A percentile compares a stretch with the other conserved stretches of the same genome.
phyloP scores from a whole-genome alignment of 1,284 basidiomycete genomes.

The Marasmius tenuissimus region DNA sequence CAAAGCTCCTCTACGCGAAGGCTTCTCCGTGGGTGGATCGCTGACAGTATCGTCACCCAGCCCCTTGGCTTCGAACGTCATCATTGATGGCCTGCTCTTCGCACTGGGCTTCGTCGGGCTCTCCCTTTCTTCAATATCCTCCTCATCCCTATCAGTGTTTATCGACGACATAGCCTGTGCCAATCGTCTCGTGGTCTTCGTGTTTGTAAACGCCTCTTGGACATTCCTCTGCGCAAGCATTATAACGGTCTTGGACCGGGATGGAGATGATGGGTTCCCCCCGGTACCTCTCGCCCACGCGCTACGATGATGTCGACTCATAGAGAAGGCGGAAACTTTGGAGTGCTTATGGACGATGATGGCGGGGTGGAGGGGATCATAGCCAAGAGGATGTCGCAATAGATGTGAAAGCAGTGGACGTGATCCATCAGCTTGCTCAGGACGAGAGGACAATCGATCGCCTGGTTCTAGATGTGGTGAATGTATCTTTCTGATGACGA shows the following conservation, averaged over 20 bases:
- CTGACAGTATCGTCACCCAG: background rate
- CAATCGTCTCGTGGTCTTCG: background rate
- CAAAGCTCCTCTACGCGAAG: background rate
- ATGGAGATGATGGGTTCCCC: background rate
- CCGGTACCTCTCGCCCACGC: background rate
- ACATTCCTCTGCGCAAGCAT: slow-evolving; percentile 2
- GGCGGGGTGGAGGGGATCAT: slow-evolving; percentile 9
- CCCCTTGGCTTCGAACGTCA: background rate
- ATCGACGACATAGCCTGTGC: background rate
- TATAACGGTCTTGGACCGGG: background rate
- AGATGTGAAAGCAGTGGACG: background rate
- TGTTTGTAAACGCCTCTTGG: background rate
- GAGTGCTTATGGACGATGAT: slow-evolving; percentile 13
- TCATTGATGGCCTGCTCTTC: background rate
- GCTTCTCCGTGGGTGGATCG: background rate
- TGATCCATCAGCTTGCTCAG: background rate
- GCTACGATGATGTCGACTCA: slow-evolving; percentile 7
- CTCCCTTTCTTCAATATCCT: background rate
- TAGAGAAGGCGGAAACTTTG: slow-evolving; percentile 12
- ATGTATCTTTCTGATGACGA: slow-evolving; percentile 7
- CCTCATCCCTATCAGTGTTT: background rate
- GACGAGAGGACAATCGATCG: background rate
- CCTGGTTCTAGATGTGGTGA: background rate
- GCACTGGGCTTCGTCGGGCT: background rate
- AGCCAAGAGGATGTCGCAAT: background rate